phyloP scores from a whole-genome alignment of 306 rosid species.

The Dicorynia guianensis region DNA sequence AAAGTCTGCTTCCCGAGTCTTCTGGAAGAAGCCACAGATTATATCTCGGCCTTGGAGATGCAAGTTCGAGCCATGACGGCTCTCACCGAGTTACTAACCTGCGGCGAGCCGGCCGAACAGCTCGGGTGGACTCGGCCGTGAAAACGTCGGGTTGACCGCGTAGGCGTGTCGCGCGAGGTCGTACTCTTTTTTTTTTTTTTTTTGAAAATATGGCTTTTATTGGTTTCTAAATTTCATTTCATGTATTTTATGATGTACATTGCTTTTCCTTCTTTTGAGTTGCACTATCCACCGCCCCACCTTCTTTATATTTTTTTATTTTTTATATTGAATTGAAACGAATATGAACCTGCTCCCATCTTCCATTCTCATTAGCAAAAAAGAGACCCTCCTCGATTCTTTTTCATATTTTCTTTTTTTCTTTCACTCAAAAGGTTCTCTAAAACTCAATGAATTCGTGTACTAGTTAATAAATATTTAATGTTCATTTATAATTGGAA shows the following conservation, averaged over 20 bases:
- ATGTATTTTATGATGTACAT: constrained; percentile 70
- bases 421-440: too few species aligned
- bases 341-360: constrained; percentile 34
- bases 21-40: constrained; percentile 78
- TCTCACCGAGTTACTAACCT: constrained; percentile 62
- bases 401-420: not conserved
- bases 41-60: constrained; percentile 82
- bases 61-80: constrained; percentile 81
- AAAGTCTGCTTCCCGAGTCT: constrained; percentile 69
- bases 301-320: not conserved
- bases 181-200: constrained; percentile 23
- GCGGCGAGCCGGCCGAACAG: constrained; percentile 38
- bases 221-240: constrained; percentile 51
- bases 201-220: constrained; percentile 25
- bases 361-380: too few species aligned
- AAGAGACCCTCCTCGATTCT: constrained; percentile 9
- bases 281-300: constrained; percentile 37
- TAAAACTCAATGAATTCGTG: too few species aligned
- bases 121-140: constrained; percentile 34
- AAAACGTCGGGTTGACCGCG: constrained; percentile 42
- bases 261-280: constrained; percentile 46
- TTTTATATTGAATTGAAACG: constrained; percentile 11
- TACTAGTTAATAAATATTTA: too few species aligned
- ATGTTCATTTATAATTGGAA: too few species aligned
- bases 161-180: constrained; percentile 54